Evolutionary conservation across 257 asterid species (phyloP).

Genomic region (Solanum rostratum): DNA sequence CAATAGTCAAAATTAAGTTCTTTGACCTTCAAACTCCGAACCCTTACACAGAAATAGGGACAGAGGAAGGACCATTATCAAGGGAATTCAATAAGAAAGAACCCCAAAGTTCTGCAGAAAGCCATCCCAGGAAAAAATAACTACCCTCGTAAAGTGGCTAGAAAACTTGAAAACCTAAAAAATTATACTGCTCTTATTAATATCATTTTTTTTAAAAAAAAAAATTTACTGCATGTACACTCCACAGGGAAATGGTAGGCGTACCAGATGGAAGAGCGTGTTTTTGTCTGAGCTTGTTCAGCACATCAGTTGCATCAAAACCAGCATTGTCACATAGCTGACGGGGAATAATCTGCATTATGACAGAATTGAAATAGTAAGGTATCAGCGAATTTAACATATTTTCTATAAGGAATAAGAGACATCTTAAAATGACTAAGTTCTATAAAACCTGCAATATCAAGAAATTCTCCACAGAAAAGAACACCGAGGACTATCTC

Average conservation of each 20-base stretch:
- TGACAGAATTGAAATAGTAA: background rate
- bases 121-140: background rate
- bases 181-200: background rate
- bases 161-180: background rate
- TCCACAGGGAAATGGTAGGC: conserved; percentile 1
- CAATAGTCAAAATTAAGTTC: background rate
- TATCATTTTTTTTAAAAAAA: background rate
- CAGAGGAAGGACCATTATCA: background rate
- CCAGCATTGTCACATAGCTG: conserved; percentile 70
- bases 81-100: background rate
- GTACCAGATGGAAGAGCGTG: conserved; percentile 90
- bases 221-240: background rate
- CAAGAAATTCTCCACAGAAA: background rate
- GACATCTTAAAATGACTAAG: background rate
- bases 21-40: background rate
- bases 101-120: background rate
- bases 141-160: background rate
- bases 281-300: conserved; percentile 92
- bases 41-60: background rate
- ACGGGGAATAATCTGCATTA: conserved; percentile 46
- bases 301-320: conserved; percentile 91
- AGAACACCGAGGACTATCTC: background rate
- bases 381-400: background rate
- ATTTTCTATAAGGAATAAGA: background rate
- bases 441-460: background rate